Evolutionary conservation across 331 rosid species (phyloP), one percentile per base, ranked within the genome.

Genomic region (Malus hybrid): DNA sequence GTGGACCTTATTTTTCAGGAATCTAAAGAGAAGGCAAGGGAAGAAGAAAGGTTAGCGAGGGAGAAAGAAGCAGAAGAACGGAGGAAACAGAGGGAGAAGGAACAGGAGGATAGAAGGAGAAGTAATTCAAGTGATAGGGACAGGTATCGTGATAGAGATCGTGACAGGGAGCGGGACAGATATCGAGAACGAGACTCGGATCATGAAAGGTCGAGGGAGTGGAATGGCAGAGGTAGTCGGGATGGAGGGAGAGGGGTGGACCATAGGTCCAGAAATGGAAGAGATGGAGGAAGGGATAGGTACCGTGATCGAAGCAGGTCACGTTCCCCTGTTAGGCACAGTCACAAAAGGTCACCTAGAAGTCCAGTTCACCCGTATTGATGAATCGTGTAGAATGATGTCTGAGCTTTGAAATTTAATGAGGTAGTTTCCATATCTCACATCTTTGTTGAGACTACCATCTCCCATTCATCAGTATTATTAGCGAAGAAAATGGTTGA

Each of bases 1-100:
- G 6, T 76, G 70, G 56, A 52, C 22, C 73, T 34, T 55, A 22
- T 73, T 61, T 87, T 83, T 60, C 90, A 95, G 99, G 82, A 71
- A 67, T 83, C 96, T 24, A 95, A 89, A 73, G 99, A 90, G 85
- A 92, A 95, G 79, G 90, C 91, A 29, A 73, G 69, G 81, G 98
- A 90, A 81, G 98, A 92, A 82, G 99, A 95, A 82, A 84, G 87
- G 80, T 80, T 88, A 81, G 87, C 88, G 28, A 87, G 90, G 86
- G 99, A 95, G 79, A 95, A 74, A 82, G 99, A 95, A 81, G 87
- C 83, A 50, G 99, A 92, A 80, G 98, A 89, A 69, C 85, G 97
- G 73, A 89, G 65, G 86, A 95, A 90, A 86, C 97, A 73, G 68
- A 88, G 87, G 83, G 99, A 95, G 88, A 87, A 87, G 81, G 98